Evolutionary conservation across 2,329 filamentous ascomycete genomes (phyloP).

Genomic region (Thermothelomyces thermophilus): DNA sequence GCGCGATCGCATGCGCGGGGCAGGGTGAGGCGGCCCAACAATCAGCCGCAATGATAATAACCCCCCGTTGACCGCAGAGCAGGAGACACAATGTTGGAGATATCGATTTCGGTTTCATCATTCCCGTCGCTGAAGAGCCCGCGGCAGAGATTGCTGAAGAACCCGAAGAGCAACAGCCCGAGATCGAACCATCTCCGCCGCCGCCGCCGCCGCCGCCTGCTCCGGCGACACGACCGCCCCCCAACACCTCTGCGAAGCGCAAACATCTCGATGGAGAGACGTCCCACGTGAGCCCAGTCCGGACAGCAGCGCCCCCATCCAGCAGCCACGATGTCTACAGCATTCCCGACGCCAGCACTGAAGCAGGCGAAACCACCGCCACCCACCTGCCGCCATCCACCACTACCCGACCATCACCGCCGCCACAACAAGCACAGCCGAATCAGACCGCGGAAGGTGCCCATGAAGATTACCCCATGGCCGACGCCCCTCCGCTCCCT

Average conservation of each 20-base stretch:
- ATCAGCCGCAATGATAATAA: neutral
- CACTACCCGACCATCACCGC: neutral
- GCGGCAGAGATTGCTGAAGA: too few species aligned
- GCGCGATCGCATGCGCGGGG: conserved; percentile 58
- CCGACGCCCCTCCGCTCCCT: conserved; percentile 14
- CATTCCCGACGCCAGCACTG: conserved; percentile 20
- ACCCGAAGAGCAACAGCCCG: conserved; percentile 14
- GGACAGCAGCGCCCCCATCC: conserved; percentile 7
- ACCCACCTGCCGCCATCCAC: neutral
- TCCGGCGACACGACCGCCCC: conserved; percentile 29
- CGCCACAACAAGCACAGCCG: neutral
- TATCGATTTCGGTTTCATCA: conserved; percentile 50
- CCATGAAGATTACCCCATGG: conserved; percentile 12
- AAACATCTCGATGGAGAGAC: conserved; percentile 13
- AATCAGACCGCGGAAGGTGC: neutral
- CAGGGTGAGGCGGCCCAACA: conserved; percentile 42
- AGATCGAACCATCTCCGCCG: conserved; percentile 15
- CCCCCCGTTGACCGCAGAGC: conserved; percentile 8
- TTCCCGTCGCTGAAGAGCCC: conserved; percentile 28
- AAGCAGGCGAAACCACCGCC: conserved; percentile 4
- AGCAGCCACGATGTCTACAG: conserved; percentile 14
- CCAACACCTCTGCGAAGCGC: conserved; percentile 43
- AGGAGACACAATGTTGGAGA: conserved; percentile 54
- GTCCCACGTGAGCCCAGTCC: neutral
- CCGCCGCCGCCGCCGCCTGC: conserved; percentile 21